These are phyloP conservation scores for Aurantiochytrium sp. DNA, from an alignment of 108 stramenopile genomes.

Conservation along the genomic window DNA sequence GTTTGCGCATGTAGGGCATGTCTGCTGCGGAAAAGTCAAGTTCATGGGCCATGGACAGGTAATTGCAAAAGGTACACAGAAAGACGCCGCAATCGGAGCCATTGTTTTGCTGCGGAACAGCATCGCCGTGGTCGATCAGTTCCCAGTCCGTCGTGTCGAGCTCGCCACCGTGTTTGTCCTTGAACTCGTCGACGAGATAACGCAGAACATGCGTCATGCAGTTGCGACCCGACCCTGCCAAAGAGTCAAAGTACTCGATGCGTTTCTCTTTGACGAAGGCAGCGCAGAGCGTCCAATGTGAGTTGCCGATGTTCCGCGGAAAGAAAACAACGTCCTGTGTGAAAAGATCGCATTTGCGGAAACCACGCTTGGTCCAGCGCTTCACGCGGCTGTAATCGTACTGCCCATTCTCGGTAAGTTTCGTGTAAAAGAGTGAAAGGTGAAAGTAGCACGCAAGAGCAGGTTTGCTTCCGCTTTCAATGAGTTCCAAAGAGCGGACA, in stretches of 20 bases:
- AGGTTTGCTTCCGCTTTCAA: neutral
- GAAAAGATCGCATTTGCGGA: neutral
- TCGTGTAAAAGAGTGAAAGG: neutral
- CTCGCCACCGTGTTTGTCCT: neutral
- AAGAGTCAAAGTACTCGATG: constrained; percentile 11
- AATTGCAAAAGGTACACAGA: constrained; percentile 9
- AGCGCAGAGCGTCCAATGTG: neutral
- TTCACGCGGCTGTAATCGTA: neutral
- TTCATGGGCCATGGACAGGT: neutral
- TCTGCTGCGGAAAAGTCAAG: neutral
- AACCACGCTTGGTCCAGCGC: neutral
- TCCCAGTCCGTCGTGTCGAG: neutral
- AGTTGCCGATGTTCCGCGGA: constrained; percentile 13
- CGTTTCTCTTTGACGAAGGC: neutral
- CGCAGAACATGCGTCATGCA: neutral
- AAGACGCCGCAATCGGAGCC: neutral
- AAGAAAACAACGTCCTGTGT: neutral
- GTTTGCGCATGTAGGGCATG: constrained; percentile 8
- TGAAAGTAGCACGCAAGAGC: neutral
- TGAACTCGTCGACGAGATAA: neutral
- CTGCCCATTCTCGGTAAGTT: neutral
- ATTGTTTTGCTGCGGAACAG: neutral
- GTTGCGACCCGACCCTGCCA: neutral
- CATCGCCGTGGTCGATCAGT: neutral
- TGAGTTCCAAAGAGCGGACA: neutral